phyloP scores from a whole-genome alignment of 75 land plant species.

The Chamaecyparis obtusa region DNA sequence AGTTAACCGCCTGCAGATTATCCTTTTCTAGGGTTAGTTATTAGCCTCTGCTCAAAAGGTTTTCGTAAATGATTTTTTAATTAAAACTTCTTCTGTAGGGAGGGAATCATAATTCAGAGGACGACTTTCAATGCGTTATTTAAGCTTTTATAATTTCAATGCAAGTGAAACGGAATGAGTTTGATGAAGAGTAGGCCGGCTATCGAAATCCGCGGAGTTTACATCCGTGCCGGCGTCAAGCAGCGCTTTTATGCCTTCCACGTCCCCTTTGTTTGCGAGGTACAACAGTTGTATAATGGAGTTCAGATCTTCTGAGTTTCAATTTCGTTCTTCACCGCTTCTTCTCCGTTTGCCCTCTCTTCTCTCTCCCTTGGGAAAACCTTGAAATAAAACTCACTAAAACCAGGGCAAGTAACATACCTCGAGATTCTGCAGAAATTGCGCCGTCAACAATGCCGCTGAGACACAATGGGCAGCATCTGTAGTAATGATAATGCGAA shows the following conservation, averaged over 20 bases:
- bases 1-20: neutral
- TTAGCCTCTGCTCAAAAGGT: no score
- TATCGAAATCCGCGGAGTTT: slow-evolving; percentile 70
- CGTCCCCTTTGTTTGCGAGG: slow-evolving; percentile 69
- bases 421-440: no score
- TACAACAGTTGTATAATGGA: slow-evolving; percentile 62
- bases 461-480: no score
- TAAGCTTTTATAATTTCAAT: no score
- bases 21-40: neutral
- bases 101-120: no score
- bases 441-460: no score
- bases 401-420: no score
- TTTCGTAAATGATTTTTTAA: no score
- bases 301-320: slow-evolving; percentile 36
- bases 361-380: slow-evolving; percentile 44
- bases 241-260: slow-evolving; percentile 50
- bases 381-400: neutral
- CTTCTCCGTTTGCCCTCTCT: slow-evolving; percentile 2
- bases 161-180: no score
- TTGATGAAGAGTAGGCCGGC: slow-evolving; percentile 70
- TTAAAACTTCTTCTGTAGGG: no score
- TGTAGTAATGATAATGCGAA: no score
- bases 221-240: slow-evolving; percentile 64
- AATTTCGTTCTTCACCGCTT: neutral
- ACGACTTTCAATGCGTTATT: no score